Evolutionary conservation across 768 basidiomycete genomes (phyloP), one percentile per base, ranked within the genome.

Genomic region (Hygrophorus russula): DNA sequence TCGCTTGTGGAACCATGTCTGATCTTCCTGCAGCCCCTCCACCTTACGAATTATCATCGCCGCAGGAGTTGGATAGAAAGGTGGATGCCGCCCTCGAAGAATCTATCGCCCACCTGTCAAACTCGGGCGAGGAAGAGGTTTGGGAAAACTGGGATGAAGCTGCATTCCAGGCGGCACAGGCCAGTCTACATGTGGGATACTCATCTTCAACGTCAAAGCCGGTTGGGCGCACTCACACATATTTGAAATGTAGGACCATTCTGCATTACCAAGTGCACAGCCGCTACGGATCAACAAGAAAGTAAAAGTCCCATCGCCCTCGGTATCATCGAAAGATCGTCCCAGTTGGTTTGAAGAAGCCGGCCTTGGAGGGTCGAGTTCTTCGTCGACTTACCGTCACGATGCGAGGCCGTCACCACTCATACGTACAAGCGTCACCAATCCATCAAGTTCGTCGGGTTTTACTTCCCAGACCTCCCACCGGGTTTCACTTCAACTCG

Each of bases 11-110:
- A 27, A 38, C 32, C 17, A 53, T 46, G 49, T 49, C 49, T 40
- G 47, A 57, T 44, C 44, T 56, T 45, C 46, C 41, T 42, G 47
- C 55, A 11, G 67, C 70, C 44, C 71, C 71, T 17, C 71, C 70
- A 18, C 64, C 69, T 5, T 71, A 71, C 17, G 48, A 45, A 10
- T 30, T 42, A 51, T 61, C 61, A 51, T 61, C 61, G 39, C 69
- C 70, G 41, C 65, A 67, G 50, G 68, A 69, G 48, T 74, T 70
- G 37, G 76, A 82, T 55, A 69, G 62, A 38, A 82, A 79, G 58
- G 60, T 71, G 33, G 54, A 66, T 2, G 58, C 60, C 38, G 68
- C 67, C 8, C 45, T 70, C 14, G 53, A 67, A 24, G 51, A 62
- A 38, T 77, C 73, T 18, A 52, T 57, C 14, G 49, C 60, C 6